Conservation (phyloP, 306 rosid genomes). For the Prunus salicina region DNA sequence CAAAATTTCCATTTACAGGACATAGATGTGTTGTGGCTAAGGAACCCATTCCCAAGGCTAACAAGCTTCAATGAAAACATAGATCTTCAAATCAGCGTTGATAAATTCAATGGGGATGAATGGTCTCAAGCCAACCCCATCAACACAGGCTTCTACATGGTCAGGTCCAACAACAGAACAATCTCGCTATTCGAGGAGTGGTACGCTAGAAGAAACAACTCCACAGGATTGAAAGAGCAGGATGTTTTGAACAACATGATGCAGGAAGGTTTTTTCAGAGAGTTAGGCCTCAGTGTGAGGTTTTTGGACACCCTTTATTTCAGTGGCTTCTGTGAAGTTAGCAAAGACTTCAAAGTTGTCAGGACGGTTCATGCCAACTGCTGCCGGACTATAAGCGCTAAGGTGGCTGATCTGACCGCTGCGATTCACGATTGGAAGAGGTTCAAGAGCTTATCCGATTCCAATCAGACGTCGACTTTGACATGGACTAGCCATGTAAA, state of each 20-base stretch:
- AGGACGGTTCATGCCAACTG: constrained; percentile 27
- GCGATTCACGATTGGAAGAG: constrained; percentile 28
- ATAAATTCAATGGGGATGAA: constrained; percentile 23
- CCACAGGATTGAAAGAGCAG: constrained; percentile 24
- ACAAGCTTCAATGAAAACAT: constrained; percentile 16
- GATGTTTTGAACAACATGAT: constrained; percentile 24
- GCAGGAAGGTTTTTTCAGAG: constrained; percentile 7
- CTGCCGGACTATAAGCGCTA: constrained; percentile 30
- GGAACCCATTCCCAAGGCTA: constrained; percentile 36
- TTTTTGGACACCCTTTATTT: constrained; percentile 26
- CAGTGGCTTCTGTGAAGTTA: constrained; percentile 30
- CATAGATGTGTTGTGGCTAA: constrained; percentile 38
- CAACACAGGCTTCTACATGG: constrained; percentile 42
- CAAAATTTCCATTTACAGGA: constrained; percentile 20
- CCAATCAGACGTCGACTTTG: not conserved
- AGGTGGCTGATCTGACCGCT: constrained; percentile 18
- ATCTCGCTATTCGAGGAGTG: constrained; percentile 29
- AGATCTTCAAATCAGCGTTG: constrained; percentile 36
- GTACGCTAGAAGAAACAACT: constrained; percentile 20
- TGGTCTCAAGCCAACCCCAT: constrained; percentile 24
- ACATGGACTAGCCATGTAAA: constrained; percentile 8
- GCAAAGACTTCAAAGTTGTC: no score
- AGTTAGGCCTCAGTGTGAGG: constrained; percentile 11
- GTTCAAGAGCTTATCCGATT: not conserved
- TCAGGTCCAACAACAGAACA: constrained; percentile 35